Evolutionary conservation across 2,329 filamentous ascomycete genomes (phyloP).

Genomic region (Aspergillus candidus): DNA sequence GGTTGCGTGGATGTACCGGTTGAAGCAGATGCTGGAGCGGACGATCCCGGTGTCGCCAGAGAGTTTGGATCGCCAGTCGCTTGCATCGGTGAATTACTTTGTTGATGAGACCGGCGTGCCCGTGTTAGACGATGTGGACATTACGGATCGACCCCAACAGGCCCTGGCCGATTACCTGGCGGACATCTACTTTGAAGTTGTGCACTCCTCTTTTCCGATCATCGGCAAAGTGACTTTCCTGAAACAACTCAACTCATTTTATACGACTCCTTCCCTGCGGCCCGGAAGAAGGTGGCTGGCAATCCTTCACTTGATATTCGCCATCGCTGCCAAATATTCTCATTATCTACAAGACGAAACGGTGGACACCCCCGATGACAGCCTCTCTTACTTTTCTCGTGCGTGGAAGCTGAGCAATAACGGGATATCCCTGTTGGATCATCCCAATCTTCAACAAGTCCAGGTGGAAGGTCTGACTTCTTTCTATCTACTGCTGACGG

Average conservation of each 20-base stretch:
- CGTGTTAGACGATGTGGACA: slow-evolving; percentile 30
- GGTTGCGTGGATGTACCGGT: slow-evolving; percentile 39
- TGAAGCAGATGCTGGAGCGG: slow-evolving; percentile 33
- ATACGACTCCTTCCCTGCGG: slow-evolving; percentile 23
- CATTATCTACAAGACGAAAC: slow-evolving; percentile 24
- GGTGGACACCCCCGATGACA: slow-evolving; percentile 27
- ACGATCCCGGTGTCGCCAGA: slow-evolving; percentile 15
- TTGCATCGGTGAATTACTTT: slow-evolving; percentile 34
- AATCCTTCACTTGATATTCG: slow-evolving; percentile 41
- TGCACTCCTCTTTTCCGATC: slow-evolving; percentile 40
- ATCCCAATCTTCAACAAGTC: slow-evolving; percentile 40
- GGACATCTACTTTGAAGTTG: slow-evolving; percentile 33
- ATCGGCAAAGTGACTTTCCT: slow-evolving; percentile 36
- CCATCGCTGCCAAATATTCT: slow-evolving; percentile 36
- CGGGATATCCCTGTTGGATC: slow-evolving; percentile 30
- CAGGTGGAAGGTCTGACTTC: slow-evolving; percentile 38
- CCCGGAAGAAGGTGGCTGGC: slow-evolving; percentile 38
- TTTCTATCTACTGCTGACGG: slow-evolving; percentile 36
- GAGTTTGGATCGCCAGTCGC: slow-evolving; percentile 18
- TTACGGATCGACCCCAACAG: slow-evolving; percentile 31
- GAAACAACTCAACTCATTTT: slow-evolving; percentile 34
- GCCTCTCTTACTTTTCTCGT: slow-evolving; percentile 38
- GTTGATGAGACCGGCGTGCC: slow-evolving; percentile 35
- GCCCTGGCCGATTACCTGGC: slow-evolving; percentile 36
- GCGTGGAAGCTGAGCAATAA: slow-evolving; percentile 37